Evolutionary conservation across 805 yeast genomes (phyloP).

Genomic region (Saccharomyces mikatae): DNA sequence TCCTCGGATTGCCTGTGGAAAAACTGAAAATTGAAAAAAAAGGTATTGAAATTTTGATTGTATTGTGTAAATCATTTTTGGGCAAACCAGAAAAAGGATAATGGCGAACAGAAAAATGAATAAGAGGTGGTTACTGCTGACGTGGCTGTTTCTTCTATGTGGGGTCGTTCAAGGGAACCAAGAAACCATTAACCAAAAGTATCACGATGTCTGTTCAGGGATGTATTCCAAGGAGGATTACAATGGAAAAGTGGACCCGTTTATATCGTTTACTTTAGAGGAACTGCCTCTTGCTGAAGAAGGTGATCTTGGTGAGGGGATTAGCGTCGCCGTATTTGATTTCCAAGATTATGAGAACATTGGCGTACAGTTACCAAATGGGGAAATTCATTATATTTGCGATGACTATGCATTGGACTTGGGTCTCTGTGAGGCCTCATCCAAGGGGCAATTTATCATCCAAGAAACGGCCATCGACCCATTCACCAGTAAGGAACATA

Average conservation of each 20-base stretch:
- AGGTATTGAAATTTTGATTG: background rate
- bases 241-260: conserved; percentile 71
- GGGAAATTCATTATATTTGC: conserved; percentile 58
- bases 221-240: conserved; percentile 81
- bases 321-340: conserved; percentile 74
- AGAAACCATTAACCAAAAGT: conserved; percentile 42
- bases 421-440: conserved; percentile 45
- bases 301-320: conserved; percentile 33
- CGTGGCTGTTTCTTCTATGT: background rate
- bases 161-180: conserved; percentile 18
- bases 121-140: background rate
- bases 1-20: background rate
- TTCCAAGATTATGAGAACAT: conserved; percentile 65
- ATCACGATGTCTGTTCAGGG: conserved; percentile 76
- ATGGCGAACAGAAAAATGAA: background rate
- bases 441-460: conserved; percentile 59
- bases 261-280: conserved; percentile 42
- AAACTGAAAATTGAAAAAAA: conserved; percentile 4
- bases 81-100: background rate
- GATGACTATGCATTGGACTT: conserved; percentile 52
- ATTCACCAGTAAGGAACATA: conserved; percentile 44
- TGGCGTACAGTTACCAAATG: conserved; percentile 46
- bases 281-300: conserved; percentile 18
- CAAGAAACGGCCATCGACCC: conserved; percentile 35
- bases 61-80: background rate